Conservation (phyloP, 2,329 filamentous ascomycete species). For the Aspergillus ochraceus region DNA sequence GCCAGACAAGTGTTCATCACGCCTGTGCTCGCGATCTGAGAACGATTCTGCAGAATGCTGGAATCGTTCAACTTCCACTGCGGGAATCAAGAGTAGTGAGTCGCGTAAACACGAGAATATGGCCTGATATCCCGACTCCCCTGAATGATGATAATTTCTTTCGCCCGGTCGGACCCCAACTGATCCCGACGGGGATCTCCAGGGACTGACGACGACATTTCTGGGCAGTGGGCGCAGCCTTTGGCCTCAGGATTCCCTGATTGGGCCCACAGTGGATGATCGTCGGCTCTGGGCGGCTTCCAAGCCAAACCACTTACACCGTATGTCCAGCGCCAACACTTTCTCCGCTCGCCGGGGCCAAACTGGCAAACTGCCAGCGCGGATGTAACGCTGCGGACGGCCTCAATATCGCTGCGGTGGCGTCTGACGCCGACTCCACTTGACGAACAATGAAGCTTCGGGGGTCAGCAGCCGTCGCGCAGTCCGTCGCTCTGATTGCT, state of each 20-base stretch:
- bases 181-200: background rate
- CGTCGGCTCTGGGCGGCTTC: background rate
- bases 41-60: background rate
- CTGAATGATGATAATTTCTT: background rate
- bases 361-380: background rate
- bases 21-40: background rate
- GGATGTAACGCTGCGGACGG: background rate
- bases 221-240: background rate
- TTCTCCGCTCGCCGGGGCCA: background rate
- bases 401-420: background rate
- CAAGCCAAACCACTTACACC: background rate
- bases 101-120: background rate
- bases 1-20: background rate
- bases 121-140: background rate
- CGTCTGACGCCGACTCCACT: background rate
- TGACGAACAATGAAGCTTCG: background rate
- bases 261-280: background rate
- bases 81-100: too few relatives aligned
- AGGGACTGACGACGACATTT: background rate
- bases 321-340: background rate
- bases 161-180: background rate
- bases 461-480: background rate
- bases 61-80: too few relatives aligned
- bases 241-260: background rate
- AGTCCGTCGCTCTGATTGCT: background rate